Evolutionary conservation across 2,329 filamentous ascomycete genomes (phyloP).

Genomic region (Leptodontidium sp.): DNA sequence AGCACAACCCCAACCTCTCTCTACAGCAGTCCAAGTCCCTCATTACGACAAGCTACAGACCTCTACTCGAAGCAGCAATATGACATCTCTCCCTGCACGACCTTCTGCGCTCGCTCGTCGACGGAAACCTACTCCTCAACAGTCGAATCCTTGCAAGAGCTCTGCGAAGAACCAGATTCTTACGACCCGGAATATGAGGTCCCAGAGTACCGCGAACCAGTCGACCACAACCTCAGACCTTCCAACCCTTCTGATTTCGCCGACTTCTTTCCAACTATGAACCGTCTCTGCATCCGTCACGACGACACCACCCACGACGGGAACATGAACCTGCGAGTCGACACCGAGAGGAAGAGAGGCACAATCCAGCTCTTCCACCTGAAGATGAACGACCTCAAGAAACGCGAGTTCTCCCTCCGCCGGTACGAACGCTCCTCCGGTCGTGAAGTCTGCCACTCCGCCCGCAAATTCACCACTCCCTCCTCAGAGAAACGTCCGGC

Average conservation of each 20-base stretch:
- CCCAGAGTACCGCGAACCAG: constrained; percentile 60
- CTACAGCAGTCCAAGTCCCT: constrained; percentile 50
- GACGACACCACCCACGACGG: constrained; percentile 91
- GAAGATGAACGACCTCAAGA: constrained; percentile 89
- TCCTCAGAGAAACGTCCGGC: constrained; percentile 49
- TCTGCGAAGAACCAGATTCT: constrained; percentile 58
- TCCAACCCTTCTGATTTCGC: constrained; percentile 85
- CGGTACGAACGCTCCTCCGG: constrained; percentile 94
- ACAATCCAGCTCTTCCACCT: constrained; percentile 87
- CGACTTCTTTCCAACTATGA: constrained; percentile 84
- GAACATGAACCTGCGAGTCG: constrained; percentile 95
- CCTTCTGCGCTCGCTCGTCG: constrained; percentile 48
- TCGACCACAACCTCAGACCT: constrained; percentile 72
- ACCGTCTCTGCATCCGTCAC: constrained; percentile 83
- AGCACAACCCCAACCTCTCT: constrained; percentile 59
- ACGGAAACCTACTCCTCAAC: constrained; percentile 82
- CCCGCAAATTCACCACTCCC: constrained; percentile 71
- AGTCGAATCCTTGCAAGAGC: constrained; percentile 63
- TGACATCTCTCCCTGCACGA: constrained; percentile 40
- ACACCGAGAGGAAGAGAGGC: constrained; percentile 73
- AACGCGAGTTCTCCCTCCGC: constrained; percentile 87
- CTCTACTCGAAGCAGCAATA: constrained; percentile 33
- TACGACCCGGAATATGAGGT: constrained; percentile 48
- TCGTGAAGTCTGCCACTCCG: constrained; percentile 88
- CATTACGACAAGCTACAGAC: constrained; percentile 33